phyloP scores from a whole-genome alignment of 129 eudicot species.

The Oenanthe sinensis region DNA sequence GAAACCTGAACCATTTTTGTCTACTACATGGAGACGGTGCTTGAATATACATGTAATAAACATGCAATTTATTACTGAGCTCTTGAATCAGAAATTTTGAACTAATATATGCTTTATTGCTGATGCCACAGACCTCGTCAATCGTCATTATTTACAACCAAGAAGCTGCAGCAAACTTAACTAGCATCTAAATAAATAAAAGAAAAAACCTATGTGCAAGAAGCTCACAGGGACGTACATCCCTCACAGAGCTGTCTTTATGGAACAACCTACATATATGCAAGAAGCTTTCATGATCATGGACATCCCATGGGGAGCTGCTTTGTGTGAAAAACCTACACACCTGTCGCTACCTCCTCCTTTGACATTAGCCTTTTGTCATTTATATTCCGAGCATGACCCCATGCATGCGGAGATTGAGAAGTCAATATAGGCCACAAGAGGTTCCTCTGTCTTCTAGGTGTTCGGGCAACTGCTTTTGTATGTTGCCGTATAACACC shows the following conservation, averaged over 20 bases:
- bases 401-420: conserved; percentile 69
- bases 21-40: too few relatives aligned
- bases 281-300: conserved; percentile 22
- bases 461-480: conserved; percentile 20
- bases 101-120: neutral
- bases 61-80: neutral
- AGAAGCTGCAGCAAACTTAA: neutral
- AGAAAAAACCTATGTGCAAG: conserved; percentile 11
- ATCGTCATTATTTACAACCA: neutral
- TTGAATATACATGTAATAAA: too few relatives aligned
- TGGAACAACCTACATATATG: conserved; percentile 1
- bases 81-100: neutral
- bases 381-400: conserved; percentile 27
- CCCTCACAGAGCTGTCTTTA: conserved; percentile 10
- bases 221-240: conserved; percentile 20
- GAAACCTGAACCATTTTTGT: too few relatives aligned
- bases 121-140: neutral
- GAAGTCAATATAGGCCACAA: conserved; percentile 70
- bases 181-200: neutral
- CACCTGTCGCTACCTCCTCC: conserved; percentile 45
- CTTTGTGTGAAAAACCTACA: conserved; percentile 11
- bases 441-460: conserved; percentile 34
- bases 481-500: conserved; percentile 62
- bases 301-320: conserved; percentile 13
- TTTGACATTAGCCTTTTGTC: conserved; percentile 20